Percentiles rank a stretch among this genome's conserved stretches.
Evolutionary conservation across 352 stramenopile genomes (phyloP).

Genomic region (Phytopythium aichiense): DNA sequence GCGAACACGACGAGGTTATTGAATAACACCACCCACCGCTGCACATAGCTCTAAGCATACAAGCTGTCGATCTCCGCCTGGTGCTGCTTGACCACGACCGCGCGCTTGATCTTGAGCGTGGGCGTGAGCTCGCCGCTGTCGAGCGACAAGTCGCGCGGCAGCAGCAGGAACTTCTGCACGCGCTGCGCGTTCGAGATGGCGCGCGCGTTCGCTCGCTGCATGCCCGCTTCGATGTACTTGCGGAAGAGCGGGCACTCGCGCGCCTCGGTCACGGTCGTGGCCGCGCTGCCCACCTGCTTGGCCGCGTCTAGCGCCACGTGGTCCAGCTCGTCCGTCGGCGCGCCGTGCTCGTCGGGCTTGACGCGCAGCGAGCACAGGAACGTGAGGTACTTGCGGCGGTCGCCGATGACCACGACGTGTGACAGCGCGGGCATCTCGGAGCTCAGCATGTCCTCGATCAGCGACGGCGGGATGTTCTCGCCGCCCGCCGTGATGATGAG

Average conservation of each 20-base stretch:
- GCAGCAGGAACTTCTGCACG: slow-evolving; percentile 74
- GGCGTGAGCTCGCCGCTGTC: slow-evolving; percentile 86
- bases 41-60: slow-evolving; percentile 33
- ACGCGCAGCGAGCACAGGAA: slow-evolving; percentile 72
- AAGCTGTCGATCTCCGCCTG: slow-evolving; percentile 77
- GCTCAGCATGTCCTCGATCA: slow-evolving; percentile 85
- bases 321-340: slow-evolving; percentile 58
- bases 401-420: slow-evolving; percentile 85
- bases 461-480: slow-evolving; percentile 87
- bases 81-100: slow-evolving; percentile 84
- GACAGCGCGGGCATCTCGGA: slow-evolving; percentile 54
- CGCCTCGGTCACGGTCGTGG: slow-evolving; percentile 66
- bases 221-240: slow-evolving; percentile 56
- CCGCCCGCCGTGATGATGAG: slow-evolving; percentile 89
- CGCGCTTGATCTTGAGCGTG: slow-evolving; percentile 93
- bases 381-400: slow-evolving; percentile 85
- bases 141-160: slow-evolving; percentile 77
- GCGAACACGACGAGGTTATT: neutral
- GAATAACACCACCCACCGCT: no score
- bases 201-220: slow-evolving; percentile 50
- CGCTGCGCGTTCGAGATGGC: slow-evolving; percentile 40
- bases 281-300: slow-evolving; percentile 35
- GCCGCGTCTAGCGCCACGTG: slow-evolving; percentile 41
- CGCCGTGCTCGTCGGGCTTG: slow-evolving; percentile 41
- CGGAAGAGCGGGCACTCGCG: slow-evolving; percentile 45